Conservation (phyloP, 495 filamentous ascomycete genomes). For the Podospora fimiseda region DNA sequence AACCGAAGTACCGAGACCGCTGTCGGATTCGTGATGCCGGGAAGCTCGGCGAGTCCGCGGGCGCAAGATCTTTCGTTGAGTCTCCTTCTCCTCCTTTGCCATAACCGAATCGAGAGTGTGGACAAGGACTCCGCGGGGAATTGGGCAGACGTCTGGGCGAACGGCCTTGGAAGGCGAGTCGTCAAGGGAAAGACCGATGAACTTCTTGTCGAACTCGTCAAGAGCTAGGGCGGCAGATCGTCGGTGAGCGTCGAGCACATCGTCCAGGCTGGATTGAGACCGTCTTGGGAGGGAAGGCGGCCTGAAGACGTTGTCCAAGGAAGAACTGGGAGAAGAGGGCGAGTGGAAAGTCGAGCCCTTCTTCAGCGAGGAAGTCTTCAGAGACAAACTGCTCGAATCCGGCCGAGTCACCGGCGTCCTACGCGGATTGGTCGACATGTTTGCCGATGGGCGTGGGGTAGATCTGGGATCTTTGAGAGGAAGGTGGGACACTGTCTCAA, state of each 20-base stretch:
- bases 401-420: slow-evolving; percentile 43
- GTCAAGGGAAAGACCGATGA: slow-evolving; percentile 29
- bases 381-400: slow-evolving; percentile 35
- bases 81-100: slow-evolving; percentile 32
- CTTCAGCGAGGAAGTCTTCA: slow-evolving; percentile 50
- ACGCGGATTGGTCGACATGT: slow-evolving; percentile 48
- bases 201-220: slow-evolving; percentile 43
- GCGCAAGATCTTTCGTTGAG: slow-evolving; percentile 40
- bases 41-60: slow-evolving; percentile 45
- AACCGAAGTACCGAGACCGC: slow-evolving; percentile 53
- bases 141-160: slow-evolving; percentile 43
- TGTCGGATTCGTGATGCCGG: slow-evolving; percentile 55
- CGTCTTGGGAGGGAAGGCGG: slow-evolving; percentile 50
- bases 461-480: slow-evolving; percentile 20
- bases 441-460: slow-evolving; percentile 32
- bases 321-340: slow-evolving; percentile 38
- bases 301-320: slow-evolving; percentile 40
- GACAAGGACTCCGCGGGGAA: slow-evolving; percentile 46
- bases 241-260: slow-evolving; percentile 51
- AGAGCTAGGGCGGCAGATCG: slow-evolving; percentile 48
- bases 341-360: slow-evolving; percentile 62
- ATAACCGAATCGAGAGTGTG: slow-evolving; percentile 40
- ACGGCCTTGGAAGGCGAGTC: slow-evolving; percentile 27
- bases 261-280: slow-evolving; percentile 56
- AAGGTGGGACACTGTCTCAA: slow-evolving; percentile 17